Evolutionary conservation across 441 rosid species (phyloP).

Genomic region (Hura crepitans): DNA sequence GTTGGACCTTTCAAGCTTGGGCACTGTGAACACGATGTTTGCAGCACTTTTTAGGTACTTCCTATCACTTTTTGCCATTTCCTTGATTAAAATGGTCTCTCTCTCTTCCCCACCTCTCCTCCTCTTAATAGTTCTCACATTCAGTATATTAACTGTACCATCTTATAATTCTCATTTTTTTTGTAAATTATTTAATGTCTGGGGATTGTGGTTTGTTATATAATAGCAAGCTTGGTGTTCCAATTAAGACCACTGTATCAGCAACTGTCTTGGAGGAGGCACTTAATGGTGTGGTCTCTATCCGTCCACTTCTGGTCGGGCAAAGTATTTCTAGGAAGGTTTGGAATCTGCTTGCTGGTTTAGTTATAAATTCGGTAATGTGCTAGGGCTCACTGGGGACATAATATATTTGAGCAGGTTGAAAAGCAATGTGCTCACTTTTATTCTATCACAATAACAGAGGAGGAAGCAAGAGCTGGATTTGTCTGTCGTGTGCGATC

Average conservation of each 20-base stretch:
- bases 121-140: background rate
- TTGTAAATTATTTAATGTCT: slow-evolving; percentile 13
- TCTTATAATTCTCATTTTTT: background rate
- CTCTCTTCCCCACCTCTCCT: background rate
- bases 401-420: slow-evolving; percentile 55
- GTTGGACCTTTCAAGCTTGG: slow-evolving; percentile 92
- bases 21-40: slow-evolving; percentile 93
- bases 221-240: slow-evolving; percentile 89
- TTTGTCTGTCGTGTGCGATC: slow-evolving; percentile 87
- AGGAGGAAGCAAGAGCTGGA: slow-evolving; percentile 84
- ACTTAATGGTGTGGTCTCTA: slow-evolving; percentile 61
- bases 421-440: slow-evolving; percentile 98
- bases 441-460: slow-evolving; percentile 76
- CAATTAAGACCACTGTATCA: slow-evolving; percentile 92
- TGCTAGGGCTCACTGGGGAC: slow-evolving; percentile 22
- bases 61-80: background rate
- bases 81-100: background rate
- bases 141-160: background rate
- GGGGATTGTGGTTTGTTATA: slow-evolving; percentile 17
- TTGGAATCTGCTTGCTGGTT: slow-evolving; percentile 21
- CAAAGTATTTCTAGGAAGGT: slow-evolving; percentile 71
- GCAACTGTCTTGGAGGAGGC: slow-evolving; percentile 95
- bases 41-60: slow-evolving; percentile 88
- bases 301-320: slow-evolving; percentile 61
- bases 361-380: slow-evolving; percentile 12